Percentiles rank a stretch among this genome's conserved stretches.
phyloP scores from a whole-genome alignment of 2,329 filamentous ascomycete species.

The Lecanicillium sp. region DNA sequence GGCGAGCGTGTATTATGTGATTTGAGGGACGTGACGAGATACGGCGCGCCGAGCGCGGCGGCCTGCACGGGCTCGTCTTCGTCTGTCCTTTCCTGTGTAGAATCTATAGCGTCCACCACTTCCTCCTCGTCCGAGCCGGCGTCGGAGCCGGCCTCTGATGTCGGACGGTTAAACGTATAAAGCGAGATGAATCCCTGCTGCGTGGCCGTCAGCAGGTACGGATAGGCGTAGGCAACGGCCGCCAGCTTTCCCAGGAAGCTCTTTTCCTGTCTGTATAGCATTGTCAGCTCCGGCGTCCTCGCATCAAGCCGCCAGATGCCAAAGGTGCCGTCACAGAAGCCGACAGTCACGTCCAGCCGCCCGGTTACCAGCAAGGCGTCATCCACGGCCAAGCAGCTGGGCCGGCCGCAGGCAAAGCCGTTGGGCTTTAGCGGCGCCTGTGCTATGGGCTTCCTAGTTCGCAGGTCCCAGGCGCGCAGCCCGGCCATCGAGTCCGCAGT shows the following conservation, averaged over 20 bases:
- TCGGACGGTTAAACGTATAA: slow-evolving; percentile 52
- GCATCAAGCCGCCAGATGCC: slow-evolving; percentile 57
- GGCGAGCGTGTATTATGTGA: slow-evolving; percentile 75
- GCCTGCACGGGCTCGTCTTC: slow-evolving; percentile 10
- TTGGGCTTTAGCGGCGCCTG: slow-evolving; percentile 26
- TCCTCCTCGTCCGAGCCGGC: slow-evolving; percentile 6
- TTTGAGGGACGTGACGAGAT: slow-evolving; percentile 66
- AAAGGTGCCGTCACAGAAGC: slow-evolving; percentile 66
- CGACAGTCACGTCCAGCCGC: slow-evolving; percentile 54
- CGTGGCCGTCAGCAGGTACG: slow-evolving; percentile 75
- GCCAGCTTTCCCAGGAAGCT: slow-evolving; percentile 60
- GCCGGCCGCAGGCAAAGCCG: slow-evolving; percentile 23
- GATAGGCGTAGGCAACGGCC: slow-evolving; percentile 63
- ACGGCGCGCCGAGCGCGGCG: slow-evolving; percentile 17
- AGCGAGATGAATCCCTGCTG: slow-evolving; percentile 65
- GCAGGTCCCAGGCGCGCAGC: slow-evolving; percentile 71
- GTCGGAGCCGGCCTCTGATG: slow-evolving; percentile 5
- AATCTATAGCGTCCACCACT: neutral
- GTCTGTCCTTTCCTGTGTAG: neutral
- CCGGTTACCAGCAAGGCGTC: slow-evolving; percentile 34
- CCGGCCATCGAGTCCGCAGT: slow-evolving; percentile 65
- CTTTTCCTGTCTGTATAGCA: slow-evolving; percentile 50
- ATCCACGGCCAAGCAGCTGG: slow-evolving; percentile 62
- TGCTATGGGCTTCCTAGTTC: slow-evolving; percentile 53
- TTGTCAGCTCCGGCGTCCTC: slow-evolving; percentile 32